These are phyloP conservation scores for Gaeumannomyces sp. DNA, from an alignment of 2,329 filamentous ascomycete species.

Conservation along the genomic window DNA sequence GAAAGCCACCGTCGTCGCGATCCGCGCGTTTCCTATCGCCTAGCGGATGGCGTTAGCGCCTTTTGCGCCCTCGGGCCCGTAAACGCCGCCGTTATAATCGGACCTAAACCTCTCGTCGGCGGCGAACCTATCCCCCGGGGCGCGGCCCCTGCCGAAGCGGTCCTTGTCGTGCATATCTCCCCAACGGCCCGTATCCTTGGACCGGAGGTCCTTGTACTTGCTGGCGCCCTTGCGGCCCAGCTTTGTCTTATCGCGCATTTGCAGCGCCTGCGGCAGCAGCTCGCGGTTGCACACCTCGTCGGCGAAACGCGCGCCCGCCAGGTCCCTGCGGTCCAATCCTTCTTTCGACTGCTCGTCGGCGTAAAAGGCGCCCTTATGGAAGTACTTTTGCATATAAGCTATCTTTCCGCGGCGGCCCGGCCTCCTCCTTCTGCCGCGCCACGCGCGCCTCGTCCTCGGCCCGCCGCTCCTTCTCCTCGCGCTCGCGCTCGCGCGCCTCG, in stretches of 20 bases:
- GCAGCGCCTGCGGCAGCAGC: constrained; percentile 81
- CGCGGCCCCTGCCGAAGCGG: constrained; percentile 26
- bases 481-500: constrained; percentile 75
- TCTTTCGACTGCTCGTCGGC: constrained; percentile 71
- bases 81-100: constrained; percentile 49
- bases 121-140: constrained; percentile 31
- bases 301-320: constrained; percentile 77
- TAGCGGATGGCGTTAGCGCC: constrained; percentile 66
- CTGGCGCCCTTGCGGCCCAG: constrained; percentile 87
- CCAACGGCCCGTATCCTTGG: constrained; percentile 88
- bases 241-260: constrained; percentile 89
- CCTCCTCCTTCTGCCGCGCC: constrained; percentile 72
- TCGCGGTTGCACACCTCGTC: constrained; percentile 82
- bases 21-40: constrained; percentile 49
- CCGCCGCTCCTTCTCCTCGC: constrained; percentile 80
- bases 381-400: constrained; percentile 91
- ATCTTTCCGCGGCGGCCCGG: constrained; percentile 78
- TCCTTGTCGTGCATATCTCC: constrained; percentile 54
- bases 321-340: constrained; percentile 71
- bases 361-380: constrained; percentile 95
- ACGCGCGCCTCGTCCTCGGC: constrained; percentile 78
- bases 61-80: constrained; percentile 33
- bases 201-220: constrained; percentile 80
- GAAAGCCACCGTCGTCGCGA: constrained; percentile 19
- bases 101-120: constrained; percentile 62